Evolutionary conservation across 2,329 filamentous ascomycete species (phyloP).

Genomic region (Phyllosticta capitalensis): DNA sequence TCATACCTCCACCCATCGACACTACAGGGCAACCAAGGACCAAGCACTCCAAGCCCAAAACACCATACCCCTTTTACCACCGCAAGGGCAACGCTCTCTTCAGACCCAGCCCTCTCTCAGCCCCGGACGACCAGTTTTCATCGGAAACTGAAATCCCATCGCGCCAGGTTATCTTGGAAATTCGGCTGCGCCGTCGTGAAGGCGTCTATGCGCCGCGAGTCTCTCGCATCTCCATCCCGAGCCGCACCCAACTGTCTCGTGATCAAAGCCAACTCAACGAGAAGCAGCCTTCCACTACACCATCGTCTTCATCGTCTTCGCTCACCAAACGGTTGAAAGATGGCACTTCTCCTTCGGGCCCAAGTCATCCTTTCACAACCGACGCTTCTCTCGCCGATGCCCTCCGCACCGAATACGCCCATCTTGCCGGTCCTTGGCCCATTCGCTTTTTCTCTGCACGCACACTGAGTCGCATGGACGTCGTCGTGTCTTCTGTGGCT

Average conservation of each 20-base stretch:
- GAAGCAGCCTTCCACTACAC: background rate
- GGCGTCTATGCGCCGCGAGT: constrained; percentile 1
- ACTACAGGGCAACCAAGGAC: background rate
- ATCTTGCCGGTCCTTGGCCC: constrained; percentile 5
- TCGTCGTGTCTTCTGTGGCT: background rate
- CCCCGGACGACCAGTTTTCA: background rate
- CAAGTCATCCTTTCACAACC: background rate
- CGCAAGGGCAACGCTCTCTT: constrained; percentile 4
- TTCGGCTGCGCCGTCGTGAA: constrained; percentile 2
- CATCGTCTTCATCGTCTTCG: background rate
- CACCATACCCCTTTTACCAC: constrained; percentile 7
- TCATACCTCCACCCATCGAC: constrained; percentile 7
- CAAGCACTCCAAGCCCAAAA: background rate
- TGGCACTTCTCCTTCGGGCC: background rate
- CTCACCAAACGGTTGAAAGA: background rate
- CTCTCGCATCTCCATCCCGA: constrained; percentile 3
- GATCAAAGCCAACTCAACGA: background rate
- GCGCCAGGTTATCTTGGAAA: background rate
- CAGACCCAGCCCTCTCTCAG: background rate
- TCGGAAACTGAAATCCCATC: background rate
- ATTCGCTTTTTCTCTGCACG: constrained; percentile 10
- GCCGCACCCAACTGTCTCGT: background rate
- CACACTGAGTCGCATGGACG: constrained; percentile 2
- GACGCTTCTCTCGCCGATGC: constrained; percentile 4
- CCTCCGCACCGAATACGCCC: constrained; percentile 7